Evolutionary conservation across 1,284 basidiomycete genomes (phyloP).

Genomic region (Hypsizygus ulmarius): DNA sequence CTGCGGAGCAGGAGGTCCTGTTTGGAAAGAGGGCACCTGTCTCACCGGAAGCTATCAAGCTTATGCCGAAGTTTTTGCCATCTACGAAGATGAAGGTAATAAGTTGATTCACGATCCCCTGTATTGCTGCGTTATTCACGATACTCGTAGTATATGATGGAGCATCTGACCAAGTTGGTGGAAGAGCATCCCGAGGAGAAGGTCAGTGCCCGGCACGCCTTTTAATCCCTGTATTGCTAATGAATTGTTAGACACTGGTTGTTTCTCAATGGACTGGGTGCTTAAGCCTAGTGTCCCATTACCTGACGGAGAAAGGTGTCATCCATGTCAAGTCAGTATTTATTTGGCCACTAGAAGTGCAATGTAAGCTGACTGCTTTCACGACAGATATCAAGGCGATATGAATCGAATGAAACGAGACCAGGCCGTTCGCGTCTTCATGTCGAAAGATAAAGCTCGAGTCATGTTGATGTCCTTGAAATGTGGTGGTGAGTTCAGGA

Average conservation of each 20-base stretch:
- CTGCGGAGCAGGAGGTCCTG: conserved; percentile 40
- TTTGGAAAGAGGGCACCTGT: conserved; percentile 35
- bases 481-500: conserved; percentile 45
- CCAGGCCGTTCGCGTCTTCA: conserved; percentile 51
- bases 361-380: conserved; percentile 1
- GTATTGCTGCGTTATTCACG: neutral
- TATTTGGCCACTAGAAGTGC: neutral
- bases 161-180: conserved; percentile 37
- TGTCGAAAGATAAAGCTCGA: conserved; percentile 51
- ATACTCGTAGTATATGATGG: conserved; percentile 51
- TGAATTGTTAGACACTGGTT: conserved; percentile 42
- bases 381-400: conserved; percentile 53
- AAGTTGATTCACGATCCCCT: conserved; percentile 15
- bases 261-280: conserved; percentile 64
- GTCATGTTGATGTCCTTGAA: conserved; percentile 61
- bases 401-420: conserved; percentile 53
- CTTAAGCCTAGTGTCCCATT: conserved; percentile 52
- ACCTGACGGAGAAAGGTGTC: conserved; percentile 47
- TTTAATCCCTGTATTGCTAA: neutral
- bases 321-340: conserved; percentile 48
- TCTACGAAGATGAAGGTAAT: conserved; percentile 67
- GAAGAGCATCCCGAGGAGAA: conserved; percentile 55
- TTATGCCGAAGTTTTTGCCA: conserved; percentile 50
- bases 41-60: conserved; percentile 33
- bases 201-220: conserved; percentile 28